These are phyloP conservation scores for Talaromyces sp. DNA, from an alignment of 2,329 filamentous ascomycete species.

Conservation along the genomic window DNA sequence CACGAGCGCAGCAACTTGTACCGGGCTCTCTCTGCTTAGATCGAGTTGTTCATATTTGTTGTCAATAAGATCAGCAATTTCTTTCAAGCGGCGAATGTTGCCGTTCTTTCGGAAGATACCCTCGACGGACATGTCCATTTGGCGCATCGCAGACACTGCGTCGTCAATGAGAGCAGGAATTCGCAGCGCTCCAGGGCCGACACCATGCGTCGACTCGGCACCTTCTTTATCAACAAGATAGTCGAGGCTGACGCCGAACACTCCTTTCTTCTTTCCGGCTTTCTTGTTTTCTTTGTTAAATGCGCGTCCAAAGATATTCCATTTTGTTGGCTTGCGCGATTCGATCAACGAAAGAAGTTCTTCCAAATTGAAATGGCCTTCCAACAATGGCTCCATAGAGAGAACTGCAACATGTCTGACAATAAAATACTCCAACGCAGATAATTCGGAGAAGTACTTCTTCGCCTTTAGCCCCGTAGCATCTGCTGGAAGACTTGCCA, in stretches of 20 bases:
- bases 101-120: slow-evolving; percentile 99
- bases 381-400: slow-evolving; percentile 88
- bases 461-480: slow-evolving; percentile 56
- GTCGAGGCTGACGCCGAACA: slow-evolving; percentile 87
- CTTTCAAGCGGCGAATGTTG: slow-evolving; percentile 90
- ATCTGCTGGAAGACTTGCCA: slow-evolving; percentile 45
- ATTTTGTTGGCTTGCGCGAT: slow-evolving; percentile 87
- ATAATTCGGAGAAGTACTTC: slow-evolving; percentile 93
- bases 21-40: slow-evolving; percentile 80
- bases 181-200: slow-evolving; percentile 83
- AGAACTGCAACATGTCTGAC: slow-evolving; percentile 91
- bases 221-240: slow-evolving; percentile 87
- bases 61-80: slow-evolving; percentile 81
- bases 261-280: slow-evolving; percentile 80
- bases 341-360: slow-evolving; percentile 91
- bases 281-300: slow-evolving; percentile 76
- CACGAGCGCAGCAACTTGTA: slow-evolving; percentile 86
- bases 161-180: slow-evolving; percentile 96
- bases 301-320: slow-evolving; percentile 96
- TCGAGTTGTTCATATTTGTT: slow-evolving; percentile 79
- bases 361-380: slow-evolving; percentile 86
- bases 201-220: slow-evolving; percentile 94
- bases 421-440: slow-evolving; percentile 94
- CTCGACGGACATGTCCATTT: slow-evolving; percentile 98
- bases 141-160: slow-evolving; percentile 87